Conservation (phyloP, 1,284 basidiomycete species). For the Marasmius sp. region DNA sequence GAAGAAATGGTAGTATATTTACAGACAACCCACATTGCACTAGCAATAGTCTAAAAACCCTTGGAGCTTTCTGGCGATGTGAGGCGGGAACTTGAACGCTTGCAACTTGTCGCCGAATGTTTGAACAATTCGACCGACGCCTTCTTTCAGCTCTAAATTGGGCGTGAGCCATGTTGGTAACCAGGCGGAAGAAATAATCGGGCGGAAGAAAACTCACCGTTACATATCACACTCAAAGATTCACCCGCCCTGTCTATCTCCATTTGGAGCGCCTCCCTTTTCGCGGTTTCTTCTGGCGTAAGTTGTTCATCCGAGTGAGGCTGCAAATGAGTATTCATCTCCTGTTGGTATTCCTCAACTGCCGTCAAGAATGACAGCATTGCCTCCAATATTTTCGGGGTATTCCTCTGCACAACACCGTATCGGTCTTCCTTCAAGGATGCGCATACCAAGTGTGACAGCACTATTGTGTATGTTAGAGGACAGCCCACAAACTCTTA, state of each 20-base stretch:
- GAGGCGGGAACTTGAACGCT: constrained; percentile 77
- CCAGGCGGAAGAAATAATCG: neutral
- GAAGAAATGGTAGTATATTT: too few species aligned
- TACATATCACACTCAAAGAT: constrained; percentile 51
- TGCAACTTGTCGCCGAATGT: constrained; percentile 75
- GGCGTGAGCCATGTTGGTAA: neutral
- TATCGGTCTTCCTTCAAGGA: constrained; percentile 80
- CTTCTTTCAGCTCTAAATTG: constrained; percentile 63
- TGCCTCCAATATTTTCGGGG: constrained; percentile 77
- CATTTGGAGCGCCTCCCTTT: constrained; percentile 33
- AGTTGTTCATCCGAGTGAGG: constrained; percentile 29
- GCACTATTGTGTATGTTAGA: constrained; percentile 42
- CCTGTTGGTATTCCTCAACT: constrained; percentile 60
- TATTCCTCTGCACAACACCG: constrained; percentile 81
- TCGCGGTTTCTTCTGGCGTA: constrained; percentile 33
- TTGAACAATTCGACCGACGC: constrained; percentile 62
- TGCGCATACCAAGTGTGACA: constrained; percentile 67
- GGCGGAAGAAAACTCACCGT: constrained; percentile 48
- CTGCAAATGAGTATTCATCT: constrained; percentile 32
- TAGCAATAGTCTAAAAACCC: constrained; percentile 64
- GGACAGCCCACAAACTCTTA: neutral
- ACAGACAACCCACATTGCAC: neutral
- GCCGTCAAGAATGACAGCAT: constrained; percentile 65
- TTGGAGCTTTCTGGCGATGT: constrained; percentile 65
- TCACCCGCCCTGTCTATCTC: constrained; percentile 56